A percentile compares a stretch with the other conserved stretches of the same genome.
Conservation (phyloP, 208 protist genomes). For the Acanthamoeba divionensis region DNA sequence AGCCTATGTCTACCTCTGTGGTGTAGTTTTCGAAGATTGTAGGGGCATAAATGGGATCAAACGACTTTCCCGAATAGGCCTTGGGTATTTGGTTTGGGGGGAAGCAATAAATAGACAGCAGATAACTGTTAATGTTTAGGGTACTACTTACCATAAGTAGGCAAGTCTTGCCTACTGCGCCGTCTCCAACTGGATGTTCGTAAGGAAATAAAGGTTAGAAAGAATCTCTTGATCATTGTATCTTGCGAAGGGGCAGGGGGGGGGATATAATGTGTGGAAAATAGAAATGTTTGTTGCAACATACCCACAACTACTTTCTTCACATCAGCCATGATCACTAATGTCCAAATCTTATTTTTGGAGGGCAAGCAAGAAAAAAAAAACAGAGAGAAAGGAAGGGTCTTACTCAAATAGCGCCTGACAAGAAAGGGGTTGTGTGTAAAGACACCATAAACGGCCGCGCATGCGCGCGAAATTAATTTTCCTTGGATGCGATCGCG, state of each 20-base stretch:
- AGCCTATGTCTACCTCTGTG: not conserved
- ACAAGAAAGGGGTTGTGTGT: too few species aligned
- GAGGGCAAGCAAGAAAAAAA: not conserved
- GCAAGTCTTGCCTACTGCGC: constrained; percentile 34
- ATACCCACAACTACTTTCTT: constrained; percentile 33
- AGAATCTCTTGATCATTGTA: not conserved
- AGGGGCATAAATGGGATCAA: not conserved
- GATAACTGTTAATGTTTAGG: not conserved
- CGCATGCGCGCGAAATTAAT: too few species aligned
- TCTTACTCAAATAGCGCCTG: not conserved
- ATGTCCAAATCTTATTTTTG: not conserved
- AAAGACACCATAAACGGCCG: too few species aligned
- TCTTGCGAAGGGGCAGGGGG: not conserved
- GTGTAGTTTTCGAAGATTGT: constrained; percentile 46
- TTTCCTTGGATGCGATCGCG: too few species aligned
- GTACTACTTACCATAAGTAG: not conserved
- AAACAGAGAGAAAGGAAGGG: not conserved
- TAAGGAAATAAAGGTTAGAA: not conserved
- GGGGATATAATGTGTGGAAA: not conserved
- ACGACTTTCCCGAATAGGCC: not conserved
- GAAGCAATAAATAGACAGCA: too few species aligned
- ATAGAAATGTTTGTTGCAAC: not conserved
- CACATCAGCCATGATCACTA: not conserved
- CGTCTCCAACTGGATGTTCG: not conserved
- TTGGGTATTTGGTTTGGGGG: too few species aligned